Conservation (phyloP, 495 filamentous ascomycete species). For the Margaritispora aquatica region DNA sequence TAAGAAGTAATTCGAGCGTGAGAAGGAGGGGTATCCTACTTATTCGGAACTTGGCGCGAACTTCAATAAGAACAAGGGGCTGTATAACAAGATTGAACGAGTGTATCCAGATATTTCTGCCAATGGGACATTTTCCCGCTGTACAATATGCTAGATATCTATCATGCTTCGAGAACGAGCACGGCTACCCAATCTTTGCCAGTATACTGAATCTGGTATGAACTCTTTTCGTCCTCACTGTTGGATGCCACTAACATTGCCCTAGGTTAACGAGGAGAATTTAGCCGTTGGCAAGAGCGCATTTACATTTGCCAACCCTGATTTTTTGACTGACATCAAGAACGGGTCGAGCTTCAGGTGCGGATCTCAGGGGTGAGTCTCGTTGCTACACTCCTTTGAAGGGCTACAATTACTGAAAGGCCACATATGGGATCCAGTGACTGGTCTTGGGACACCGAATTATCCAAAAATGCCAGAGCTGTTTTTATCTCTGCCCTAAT, state of each 20-base stretch:
- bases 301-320: slow-evolving; percentile 39
- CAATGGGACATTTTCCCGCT: slow-evolving; percentile 21
- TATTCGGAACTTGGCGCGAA: slow-evolving; percentile 11
- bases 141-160: slow-evolving; percentile 12
- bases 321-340: not conserved
- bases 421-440: slow-evolving; percentile 37
- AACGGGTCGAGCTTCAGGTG: not conserved
- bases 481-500: not conserved
- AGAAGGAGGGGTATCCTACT: slow-evolving; percentile 18
- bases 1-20: slow-evolving; percentile 17
- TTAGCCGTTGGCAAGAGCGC: slow-evolving; percentile 48
- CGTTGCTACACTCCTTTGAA: too few species aligned
- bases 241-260: slow-evolving; percentile 13
- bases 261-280: slow-evolving; percentile 53
- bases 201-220: slow-evolving; percentile 36
- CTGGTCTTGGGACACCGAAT: slow-evolving; percentile 47
- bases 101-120: slow-evolving; percentile 32
- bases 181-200: slow-evolving; percentile 30
- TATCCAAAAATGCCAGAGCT: slow-evolving; percentile 39
- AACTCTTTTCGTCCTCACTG: slow-evolving; percentile 14
- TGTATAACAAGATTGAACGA: slow-evolving; percentile 31
- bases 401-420: not conserved
- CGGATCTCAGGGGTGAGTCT: slow-evolving; percentile 49
- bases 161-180: slow-evolving; percentile 31
- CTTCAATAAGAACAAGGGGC: slow-evolving; percentile 29